Base-by-base conservation (phyloP, 257 asterid species). In the Solanum bulbocastanum region DNA sequence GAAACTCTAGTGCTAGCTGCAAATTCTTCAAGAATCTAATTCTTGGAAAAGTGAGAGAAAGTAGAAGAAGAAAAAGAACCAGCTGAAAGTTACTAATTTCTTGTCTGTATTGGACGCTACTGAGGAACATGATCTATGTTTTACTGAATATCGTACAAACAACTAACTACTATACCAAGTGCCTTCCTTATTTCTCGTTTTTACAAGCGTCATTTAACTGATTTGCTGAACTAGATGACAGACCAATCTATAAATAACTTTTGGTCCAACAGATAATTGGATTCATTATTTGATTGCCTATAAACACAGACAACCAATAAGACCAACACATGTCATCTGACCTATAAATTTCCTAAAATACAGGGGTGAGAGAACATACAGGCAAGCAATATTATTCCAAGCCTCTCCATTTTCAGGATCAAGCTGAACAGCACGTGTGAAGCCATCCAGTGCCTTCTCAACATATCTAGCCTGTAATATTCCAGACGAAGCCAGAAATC, bases 371-470 rank as follows among this genome's bases (percentile, higher is more conserved):
- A 86, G 49, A 86, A 89, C 89, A 49, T 84, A 89, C 86, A 97
- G 87, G 88, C 98, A 97, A 85, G 98, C 98, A 78, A 97, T 92
- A 84, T 97, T 97, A 89, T 97, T 97, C 99, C 99, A 97, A 83
- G 99, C 98, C 90, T 97, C 98, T 62, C 98, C 98, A 88, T 96
- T 95, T 86, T 97, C 99, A 62, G 99, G 99, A 89, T 97, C 99
- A 65, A 95, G 95, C 90, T 97, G 98, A 85, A 97, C 98, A 16
- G 98, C 94, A 68, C 92, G 96, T 11, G 98, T 95, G 89, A 97
- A 97, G 69, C 95, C 98, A 90, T 97, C 98, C 86, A 96, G 87
- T 65, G 99, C 99, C 91, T 92, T 93, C 83, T 95, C 98, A 71
- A 96, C 94, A 84, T 94, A 96, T 87, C 92, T 90, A 27, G 95